A percentile compares a stretch with the other conserved stretches of the same genome.
These are phyloP conservation scores for Microcos paniculata DNA, from an alignment of 345 rosid genomes.

Conservation along the genomic window DNA sequence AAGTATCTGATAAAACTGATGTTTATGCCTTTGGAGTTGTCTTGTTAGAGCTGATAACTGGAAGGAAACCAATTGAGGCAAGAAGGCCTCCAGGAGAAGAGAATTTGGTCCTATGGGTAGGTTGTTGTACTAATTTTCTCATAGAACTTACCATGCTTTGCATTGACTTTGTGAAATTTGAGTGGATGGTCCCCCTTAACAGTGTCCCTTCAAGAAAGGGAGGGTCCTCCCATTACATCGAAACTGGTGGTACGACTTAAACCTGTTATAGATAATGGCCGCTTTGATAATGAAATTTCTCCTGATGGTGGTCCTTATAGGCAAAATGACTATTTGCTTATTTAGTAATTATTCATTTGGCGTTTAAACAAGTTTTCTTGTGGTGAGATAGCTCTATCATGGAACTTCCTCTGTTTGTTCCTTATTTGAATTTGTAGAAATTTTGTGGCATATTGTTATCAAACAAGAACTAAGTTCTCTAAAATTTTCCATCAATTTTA, in stretches of 20 bases:
- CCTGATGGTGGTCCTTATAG: background rate
- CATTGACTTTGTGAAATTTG: conserved; percentile 30
- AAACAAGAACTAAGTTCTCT: background rate
- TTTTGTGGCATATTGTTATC: background rate
- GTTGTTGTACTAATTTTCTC: conserved; percentile 30
- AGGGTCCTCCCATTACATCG: conserved; percentile 13
- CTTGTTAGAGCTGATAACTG: conserved; percentile 77
- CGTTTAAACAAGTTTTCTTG: background rate
- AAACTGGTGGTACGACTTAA: conserved; percentile 1
- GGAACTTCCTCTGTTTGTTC: background rate
- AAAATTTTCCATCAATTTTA: background rate
- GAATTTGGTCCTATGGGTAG: conserved; percentile 91
- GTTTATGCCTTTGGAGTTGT: conserved; percentile 97
- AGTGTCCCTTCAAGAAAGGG: background rate
- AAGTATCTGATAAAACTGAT: conserved; percentile 90
- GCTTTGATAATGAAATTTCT: conserved; percentile 16
- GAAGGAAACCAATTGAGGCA: conserved; percentile 88
- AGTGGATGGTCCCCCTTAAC: conserved; percentile 15
- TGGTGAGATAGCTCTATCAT: conserved; percentile 16
- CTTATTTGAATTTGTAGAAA: background rate
- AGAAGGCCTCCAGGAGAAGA: conserved; percentile 81
- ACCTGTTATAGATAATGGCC: conserved; percentile 10
- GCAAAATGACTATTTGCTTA: background rate
- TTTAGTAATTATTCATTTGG: background rate
- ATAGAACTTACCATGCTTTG: conserved; percentile 16